Percentiles rank a stretch among this genome's conserved stretches.
Evolutionary conservation across 2,329 filamentous ascomycete genomes (phyloP).

Genomic region (Aspergillus amoenus): DNA sequence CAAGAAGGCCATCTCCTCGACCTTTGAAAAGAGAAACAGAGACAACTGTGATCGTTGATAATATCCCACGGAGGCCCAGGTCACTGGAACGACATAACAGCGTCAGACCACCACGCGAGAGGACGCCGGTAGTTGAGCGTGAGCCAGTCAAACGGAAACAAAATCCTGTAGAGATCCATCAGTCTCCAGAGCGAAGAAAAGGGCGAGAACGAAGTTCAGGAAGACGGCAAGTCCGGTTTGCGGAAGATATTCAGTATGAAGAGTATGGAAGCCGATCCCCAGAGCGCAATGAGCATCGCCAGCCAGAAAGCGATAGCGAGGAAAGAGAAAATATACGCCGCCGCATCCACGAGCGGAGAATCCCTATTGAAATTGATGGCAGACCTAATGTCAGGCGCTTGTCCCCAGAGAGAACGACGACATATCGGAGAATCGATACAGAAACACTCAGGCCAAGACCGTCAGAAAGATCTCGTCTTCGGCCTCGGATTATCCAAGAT

Average conservation of each 20-base stretch:
- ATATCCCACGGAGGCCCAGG: neutral
- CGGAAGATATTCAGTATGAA: slow-evolving; percentile 17
- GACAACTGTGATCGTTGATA: neutral
- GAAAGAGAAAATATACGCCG: neutral
- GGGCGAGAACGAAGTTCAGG: slow-evolving; percentile 3
- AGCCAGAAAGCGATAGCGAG: neutral
- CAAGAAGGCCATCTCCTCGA: neutral
- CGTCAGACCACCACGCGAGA: slow-evolving; percentile 17
- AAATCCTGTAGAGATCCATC: slow-evolving; percentile 16
- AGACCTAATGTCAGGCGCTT: neutral
- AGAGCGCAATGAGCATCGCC: neutral
- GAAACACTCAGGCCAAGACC: neutral
- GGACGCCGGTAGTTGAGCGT: slow-evolving; percentile 21
- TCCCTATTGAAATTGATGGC: neutral
- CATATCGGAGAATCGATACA: neutral
- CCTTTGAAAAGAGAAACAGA: neutral
- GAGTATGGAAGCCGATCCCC: slow-evolving; percentile 6
- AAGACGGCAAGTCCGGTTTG: slow-evolving; percentile 20
- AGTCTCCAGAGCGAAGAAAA: slow-evolving; percentile 7
- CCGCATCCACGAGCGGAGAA: neutral
- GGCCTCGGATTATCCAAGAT: slow-evolving; percentile 27
- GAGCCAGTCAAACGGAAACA: slow-evolving; percentile 12
- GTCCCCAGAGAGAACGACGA: slow-evolving; percentile 1
- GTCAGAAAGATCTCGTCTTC: slow-evolving; percentile 1
- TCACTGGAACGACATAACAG: neutral